phyloP scores from a whole-genome alignment of 2,329 filamentous ascomycete genomes.

The Colletotrichum endophyticum region DNA sequence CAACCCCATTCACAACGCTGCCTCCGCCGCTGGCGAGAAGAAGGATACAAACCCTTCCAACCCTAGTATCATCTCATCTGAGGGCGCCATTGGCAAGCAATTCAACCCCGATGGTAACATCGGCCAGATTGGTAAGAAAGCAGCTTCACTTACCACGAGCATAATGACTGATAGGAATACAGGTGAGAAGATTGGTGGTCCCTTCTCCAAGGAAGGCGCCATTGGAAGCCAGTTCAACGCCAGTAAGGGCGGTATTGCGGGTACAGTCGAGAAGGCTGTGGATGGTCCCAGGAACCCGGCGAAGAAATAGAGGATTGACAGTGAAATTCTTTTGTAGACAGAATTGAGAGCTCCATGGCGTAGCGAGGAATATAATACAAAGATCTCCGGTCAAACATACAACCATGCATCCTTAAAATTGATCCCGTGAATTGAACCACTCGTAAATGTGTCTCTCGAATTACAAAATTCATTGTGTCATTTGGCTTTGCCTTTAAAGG shows the following conservation, averaged over 20 bases:
- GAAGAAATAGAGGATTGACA: not conserved
- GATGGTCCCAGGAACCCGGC: conserved; percentile 10
- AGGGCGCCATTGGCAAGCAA: conserved; percentile 12
- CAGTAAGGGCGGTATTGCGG: conserved; percentile 6
- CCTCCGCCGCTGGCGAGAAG: not conserved
- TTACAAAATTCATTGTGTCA: no score
- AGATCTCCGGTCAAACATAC: not conserved
- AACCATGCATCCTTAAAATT: rapidly evolving
- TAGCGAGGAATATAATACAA: not conserved
- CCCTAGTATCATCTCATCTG: conserved; percentile 11
- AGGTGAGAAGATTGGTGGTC: conserved; percentile 10
- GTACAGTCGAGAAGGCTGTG: conserved; percentile 5
- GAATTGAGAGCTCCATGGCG: not conserved
- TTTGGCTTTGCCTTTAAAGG: no score
- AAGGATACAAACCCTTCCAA: conserved; percentile 10
- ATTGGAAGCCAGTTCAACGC: conserved; percentile 16
- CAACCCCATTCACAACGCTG: not conserved
- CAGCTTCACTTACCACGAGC: rapidly evolving
- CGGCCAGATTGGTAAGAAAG: conserved; percentile 4
- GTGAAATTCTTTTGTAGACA: not conserved
- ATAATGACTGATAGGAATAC: rapidly evolving
- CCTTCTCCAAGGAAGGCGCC: conserved; percentile 4
- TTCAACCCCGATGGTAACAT: conserved; percentile 17
- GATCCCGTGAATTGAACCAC: rapidly evolving
- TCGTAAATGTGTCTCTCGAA: no score